phyloP scores from a whole-genome alignment of 2,329 filamentous ascomycete genomes.

The Exophiala sideris region DNA sequence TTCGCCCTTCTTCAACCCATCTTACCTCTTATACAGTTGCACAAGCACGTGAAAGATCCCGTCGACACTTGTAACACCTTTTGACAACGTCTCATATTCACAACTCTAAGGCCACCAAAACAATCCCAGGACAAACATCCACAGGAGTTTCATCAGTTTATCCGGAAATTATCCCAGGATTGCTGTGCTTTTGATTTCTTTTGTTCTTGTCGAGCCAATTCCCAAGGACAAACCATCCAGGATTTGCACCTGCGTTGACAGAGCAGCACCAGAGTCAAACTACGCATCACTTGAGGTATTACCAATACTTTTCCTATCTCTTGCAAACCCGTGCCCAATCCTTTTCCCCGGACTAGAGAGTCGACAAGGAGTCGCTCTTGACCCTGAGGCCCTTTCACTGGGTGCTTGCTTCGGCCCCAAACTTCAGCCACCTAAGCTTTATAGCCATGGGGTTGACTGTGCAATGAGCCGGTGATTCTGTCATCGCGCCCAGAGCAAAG shows the following conservation, averaged over 20 bases:
- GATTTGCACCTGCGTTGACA: neutral
- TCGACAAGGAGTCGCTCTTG: too few species aligned
- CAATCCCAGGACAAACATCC: neutral
- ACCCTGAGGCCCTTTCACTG: too few species aligned
- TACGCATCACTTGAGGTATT: too few species aligned
- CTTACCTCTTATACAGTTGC: conserved; percentile 24
- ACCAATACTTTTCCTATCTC: too few species aligned
- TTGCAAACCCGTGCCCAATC: too few species aligned
- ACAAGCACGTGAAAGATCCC: neutral
- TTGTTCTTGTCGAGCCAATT: neutral
- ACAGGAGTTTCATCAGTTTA: neutral
- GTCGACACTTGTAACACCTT: neutral
- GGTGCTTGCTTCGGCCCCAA: too few species aligned
- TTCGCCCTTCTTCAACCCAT: conserved; percentile 20
- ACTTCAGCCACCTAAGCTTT: too few species aligned
- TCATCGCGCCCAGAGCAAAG: too few species aligned
- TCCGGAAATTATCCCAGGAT: neutral
- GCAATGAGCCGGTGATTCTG: too few species aligned
- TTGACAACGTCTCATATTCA: neutral
- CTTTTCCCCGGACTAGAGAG: too few species aligned
- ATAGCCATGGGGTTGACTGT: too few species aligned
- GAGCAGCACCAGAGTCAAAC: too few species aligned
- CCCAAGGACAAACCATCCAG: neutral
- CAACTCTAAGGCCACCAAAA: neutral
- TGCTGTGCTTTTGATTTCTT: neutral